Evolutionary conservation across 805 yeast genomes (phyloP), one percentile per base, ranked within the genome.

Genomic region (Yamadazyma laniorum): DNA sequence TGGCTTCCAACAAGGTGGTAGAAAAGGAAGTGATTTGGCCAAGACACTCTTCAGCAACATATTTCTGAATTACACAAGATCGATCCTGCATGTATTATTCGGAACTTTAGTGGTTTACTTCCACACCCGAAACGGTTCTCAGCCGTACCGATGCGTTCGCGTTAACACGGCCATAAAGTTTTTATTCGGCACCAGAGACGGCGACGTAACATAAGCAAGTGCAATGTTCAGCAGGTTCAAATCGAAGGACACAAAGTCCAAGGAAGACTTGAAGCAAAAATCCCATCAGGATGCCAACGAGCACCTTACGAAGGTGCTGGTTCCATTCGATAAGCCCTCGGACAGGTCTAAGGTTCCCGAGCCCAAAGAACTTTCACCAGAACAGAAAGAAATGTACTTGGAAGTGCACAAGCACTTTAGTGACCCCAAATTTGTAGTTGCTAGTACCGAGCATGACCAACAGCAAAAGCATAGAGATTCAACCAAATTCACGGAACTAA

Each of bases 381-480:
- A 73, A 18, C 83, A 93, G 58, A 59, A 70, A 45, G 59, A 56
- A 16, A 82, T 81, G 63, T 90, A 83, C 53, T 46, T 62, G n/a
- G 55, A 59, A n/a, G 85, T 90, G 3, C 65, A 82, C 39, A 57
- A 65, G 32, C 80, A 86, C 60, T 85, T 88, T 58, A 72, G 70
- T 43, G 54, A 74, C 45, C 67, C 77, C 6, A 76, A 63, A 4
- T 57, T 84, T 34, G 56, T 51, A 17, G 55, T 82, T 9, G 79
- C 85, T 2, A 55, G 63, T 9, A 61, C 62, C 16, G 86, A 80
- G 51, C 71, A 72, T 16, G 61, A 65, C 15, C 65, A 67, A 32
- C 73, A 74, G 35, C 59, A 57, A 39, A 57, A 63, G 22, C 60
- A 60, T 16, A 56, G 59, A 1, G 59, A 59, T n/a, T 58, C 60